Percentiles rank a stretch among this genome's conserved stretches.
phyloP scores from a whole-genome alignment of 345 rosid species.

The Camelina sativa region DNA sequence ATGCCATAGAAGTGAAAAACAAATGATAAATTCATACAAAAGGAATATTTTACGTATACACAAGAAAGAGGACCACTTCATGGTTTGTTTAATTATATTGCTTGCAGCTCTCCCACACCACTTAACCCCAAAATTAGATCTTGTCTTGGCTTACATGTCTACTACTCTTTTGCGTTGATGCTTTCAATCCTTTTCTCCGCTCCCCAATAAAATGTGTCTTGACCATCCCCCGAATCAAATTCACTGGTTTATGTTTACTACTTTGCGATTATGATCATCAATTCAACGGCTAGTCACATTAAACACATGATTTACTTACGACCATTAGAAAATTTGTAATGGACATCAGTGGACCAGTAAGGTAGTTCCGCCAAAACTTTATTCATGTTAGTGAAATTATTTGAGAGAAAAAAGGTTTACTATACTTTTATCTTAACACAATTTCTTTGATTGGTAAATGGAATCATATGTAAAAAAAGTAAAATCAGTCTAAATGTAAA shows the following conservation, averaged over 20 bases:
- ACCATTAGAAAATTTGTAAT: neutral
- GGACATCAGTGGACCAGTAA: too few relatives aligned
- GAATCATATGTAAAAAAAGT: too few relatives aligned
- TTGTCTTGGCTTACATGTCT: slow-evolving; percentile 40
- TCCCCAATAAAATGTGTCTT: neutral
- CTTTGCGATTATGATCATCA: neutral
- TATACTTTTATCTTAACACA: too few relatives aligned
- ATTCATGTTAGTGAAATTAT: too few relatives aligned
- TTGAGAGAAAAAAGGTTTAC: too few relatives aligned
- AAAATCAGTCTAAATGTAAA: too few relatives aligned
- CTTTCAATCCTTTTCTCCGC: neutral
- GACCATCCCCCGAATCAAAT: neutral
- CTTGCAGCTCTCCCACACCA: slow-evolving; percentile 12
- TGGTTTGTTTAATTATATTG: neutral
- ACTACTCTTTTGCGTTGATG: slow-evolving; percentile 35
- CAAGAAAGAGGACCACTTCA: slow-evolving; percentile 36
- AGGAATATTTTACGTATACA: neutral
- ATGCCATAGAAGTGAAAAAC: neutral
- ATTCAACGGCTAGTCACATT: neutral
- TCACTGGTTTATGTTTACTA: neutral
- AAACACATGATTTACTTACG: neutral
- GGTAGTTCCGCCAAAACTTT: too few relatives aligned
- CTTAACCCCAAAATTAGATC: neutral
- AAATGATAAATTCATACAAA: slow-evolving; percentile 10
- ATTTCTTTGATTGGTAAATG: too few relatives aligned